These are phyloP conservation scores for Xerocomellus dryophilus DNA, from an alignment of 768 basidiomycete species.

Conservation along the genomic window DNA sequence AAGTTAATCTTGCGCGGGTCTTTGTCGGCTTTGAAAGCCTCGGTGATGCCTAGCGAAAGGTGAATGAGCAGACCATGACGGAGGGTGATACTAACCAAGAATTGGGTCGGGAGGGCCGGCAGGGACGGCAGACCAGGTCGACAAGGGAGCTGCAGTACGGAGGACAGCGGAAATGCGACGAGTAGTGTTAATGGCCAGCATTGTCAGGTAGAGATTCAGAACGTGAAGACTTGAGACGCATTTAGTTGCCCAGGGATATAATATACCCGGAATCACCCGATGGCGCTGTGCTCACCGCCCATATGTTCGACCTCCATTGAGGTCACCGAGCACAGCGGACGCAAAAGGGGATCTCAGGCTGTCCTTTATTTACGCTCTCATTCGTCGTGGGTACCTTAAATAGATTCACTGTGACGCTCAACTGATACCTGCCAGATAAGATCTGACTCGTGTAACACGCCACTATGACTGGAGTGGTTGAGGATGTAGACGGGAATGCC, in stretches of 20 bases:
- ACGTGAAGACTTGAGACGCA: background rate
- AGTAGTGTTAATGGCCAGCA: constrained; percentile 43
- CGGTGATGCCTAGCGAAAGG: constrained; percentile 67
- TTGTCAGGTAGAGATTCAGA: constrained; percentile 14
- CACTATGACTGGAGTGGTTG: constrained; percentile 15
- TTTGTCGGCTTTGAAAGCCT: constrained; percentile 96
- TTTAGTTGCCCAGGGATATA: background rate
- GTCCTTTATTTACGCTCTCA: background rate
- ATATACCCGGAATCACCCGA: constrained; percentile 19
- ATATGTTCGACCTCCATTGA: background rate
- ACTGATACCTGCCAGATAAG: constrained; percentile 16
- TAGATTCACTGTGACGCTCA: constrained; percentile 6
- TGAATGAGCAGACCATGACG: constrained; percentile 3
- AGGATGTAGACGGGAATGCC: background rate
- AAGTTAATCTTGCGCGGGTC: constrained; percentile 93
- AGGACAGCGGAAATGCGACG: constrained; percentile 48
- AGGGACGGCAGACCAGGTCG: constrained; percentile 78
- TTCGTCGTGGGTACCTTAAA: constrained; percentile 5
- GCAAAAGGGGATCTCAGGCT: no score
- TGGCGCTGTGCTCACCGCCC: background rate
- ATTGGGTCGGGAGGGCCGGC: constrained; percentile 93
- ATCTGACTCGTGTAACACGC: constrained; percentile 9
- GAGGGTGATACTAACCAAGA: constrained; percentile 55
- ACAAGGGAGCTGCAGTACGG: constrained; percentile 44
- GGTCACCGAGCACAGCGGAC: background rate